Percentiles rank a stretch among this genome's conserved stretches.
Conservation (phyloP, 1,284 basidiomycete genomes). For the Cryptococcus sp. region DNA sequence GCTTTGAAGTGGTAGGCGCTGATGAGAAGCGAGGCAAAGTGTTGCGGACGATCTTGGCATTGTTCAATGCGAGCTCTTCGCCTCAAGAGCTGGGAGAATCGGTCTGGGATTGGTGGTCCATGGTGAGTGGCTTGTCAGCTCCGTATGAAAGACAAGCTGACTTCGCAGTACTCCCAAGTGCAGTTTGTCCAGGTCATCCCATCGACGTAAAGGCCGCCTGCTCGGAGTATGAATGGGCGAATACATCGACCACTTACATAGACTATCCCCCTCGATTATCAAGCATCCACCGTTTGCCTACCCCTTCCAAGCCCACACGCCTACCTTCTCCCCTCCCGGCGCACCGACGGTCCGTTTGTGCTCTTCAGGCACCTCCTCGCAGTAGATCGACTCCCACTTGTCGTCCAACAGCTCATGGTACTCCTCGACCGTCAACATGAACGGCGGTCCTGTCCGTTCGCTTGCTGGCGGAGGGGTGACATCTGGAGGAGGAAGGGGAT, state of each 20-base stretch:
- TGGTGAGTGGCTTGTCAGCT: slow-evolving; percentile 15
- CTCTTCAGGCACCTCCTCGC: slow-evolving; percentile 54
- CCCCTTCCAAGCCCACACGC: slow-evolving; percentile 14
- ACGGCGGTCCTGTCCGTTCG: slow-evolving; percentile 52
- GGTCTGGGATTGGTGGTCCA: slow-evolving; percentile 37
- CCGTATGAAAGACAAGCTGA: background rate
- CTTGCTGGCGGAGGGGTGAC: slow-evolving; percentile 41
- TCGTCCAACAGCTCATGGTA: slow-evolving; percentile 55
- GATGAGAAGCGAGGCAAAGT: slow-evolving; percentile 27
- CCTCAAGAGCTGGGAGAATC: slow-evolving; percentile 19
- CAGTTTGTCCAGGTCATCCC: slow-evolving; percentile 35
- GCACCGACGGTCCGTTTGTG: slow-evolving; percentile 27
- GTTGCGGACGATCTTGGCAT: slow-evolving; percentile 25
- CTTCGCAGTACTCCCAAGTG: slow-evolving; percentile 23
- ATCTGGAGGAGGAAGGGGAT: slow-evolving; percentile 49
- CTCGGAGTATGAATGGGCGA: too few relatives aligned
- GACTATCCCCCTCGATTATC: too few relatives aligned
- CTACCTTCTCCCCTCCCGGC: slow-evolving; percentile 22
- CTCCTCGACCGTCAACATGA: slow-evolving; percentile 56
- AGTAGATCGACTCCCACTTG: slow-evolving; percentile 48
- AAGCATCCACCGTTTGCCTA: background rate
- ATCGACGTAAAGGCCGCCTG: background rate
- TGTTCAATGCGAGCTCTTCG: slow-evolving; percentile 20
- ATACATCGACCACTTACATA: too few relatives aligned
- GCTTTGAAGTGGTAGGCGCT: background rate